A percentile compares a stretch with the other conserved stretches of the same genome.
Conservation (phyloP, 345 rosid species). For the Excoecaria agallocha region DNA sequence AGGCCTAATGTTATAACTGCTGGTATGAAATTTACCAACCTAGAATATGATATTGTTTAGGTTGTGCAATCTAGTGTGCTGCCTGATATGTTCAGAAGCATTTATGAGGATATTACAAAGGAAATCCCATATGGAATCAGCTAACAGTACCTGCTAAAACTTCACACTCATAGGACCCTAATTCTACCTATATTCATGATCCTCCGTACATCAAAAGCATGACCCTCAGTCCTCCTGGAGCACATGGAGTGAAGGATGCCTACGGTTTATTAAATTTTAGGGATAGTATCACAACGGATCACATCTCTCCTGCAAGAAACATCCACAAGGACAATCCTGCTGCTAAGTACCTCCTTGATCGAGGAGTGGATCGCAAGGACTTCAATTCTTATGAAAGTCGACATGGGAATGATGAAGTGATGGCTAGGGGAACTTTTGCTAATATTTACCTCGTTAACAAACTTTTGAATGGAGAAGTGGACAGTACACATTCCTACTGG, state of each 20-base stretch:
- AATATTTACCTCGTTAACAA: conserved; percentile 93
- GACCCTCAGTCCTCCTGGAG: conserved; percentile 92
- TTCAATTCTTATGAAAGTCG: conserved; percentile 99
- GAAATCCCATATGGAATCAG: conserved; percentile 91
- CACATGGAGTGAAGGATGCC: conserved; percentile 88
- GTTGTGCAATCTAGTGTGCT: conserved; percentile 91
- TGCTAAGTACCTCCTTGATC: conserved; percentile 75
- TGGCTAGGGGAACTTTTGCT: conserved; percentile 99
- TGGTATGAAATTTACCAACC: conserved; percentile 10
- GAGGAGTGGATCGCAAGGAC: conserved; percentile 76
- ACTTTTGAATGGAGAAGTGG: conserved; percentile 93
- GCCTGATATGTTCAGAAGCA: conserved; percentile 92
- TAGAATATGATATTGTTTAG: conserved; percentile 35
- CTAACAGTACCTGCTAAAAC: conserved; percentile 58
- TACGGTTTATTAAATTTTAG: conserved; percentile 90
- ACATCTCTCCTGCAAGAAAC: conserved; percentile 98
- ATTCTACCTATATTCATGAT: conserved; percentile 95
- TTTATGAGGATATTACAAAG: conserved; percentile 87
- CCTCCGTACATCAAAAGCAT: conserved; percentile 95
- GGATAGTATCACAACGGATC: conserved; percentile 98
- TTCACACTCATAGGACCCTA: conserved; percentile 78
- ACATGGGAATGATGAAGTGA: conserved; percentile 94
- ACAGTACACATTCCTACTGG: conserved; percentile 91
- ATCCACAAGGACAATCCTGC: conserved; percentile 97
- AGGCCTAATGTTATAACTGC: too few species aligned